These are phyloP conservation scores for Clonostachys rhizophaga DNA, from an alignment of 2,329 filamentous ascomycete genomes.

Conservation along the genomic window DNA sequence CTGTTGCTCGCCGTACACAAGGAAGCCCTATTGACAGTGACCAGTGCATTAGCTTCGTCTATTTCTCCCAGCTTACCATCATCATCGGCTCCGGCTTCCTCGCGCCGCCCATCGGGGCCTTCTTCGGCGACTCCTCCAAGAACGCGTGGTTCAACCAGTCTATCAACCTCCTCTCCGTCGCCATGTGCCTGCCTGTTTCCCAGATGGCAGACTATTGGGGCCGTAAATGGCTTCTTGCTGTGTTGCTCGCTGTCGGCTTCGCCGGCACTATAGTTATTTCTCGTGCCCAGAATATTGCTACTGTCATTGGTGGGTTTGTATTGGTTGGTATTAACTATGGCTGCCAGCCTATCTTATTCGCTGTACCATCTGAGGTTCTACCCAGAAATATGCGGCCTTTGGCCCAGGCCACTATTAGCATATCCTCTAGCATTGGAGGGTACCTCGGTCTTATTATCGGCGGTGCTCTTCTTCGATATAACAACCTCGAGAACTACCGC, in stretches of 20 bases:
- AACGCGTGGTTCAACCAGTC: slow-evolving; percentile 24
- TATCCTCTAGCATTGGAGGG: slow-evolving; percentile 20
- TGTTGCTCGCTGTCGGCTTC: slow-evolving; percentile 22
- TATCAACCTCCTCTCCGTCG: slow-evolving; percentile 27
- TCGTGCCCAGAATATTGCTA: slow-evolving; percentile 22
- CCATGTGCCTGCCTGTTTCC: slow-evolving; percentile 13
- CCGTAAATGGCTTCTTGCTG: slow-evolving; percentile 31
- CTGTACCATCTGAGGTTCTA: slow-evolving; percentile 31
- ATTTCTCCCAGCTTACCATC: not conserved
- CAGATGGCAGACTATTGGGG: slow-evolving; percentile 28
- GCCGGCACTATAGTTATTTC: slow-evolving; percentile 27
- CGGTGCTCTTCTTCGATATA: slow-evolving; percentile 21
- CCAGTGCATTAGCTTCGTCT: not conserved
- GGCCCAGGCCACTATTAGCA: slow-evolving; percentile 24
- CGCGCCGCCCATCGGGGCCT: slow-evolving; percentile 12
- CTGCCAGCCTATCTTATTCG: slow-evolving; percentile 29
- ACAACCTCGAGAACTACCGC: slow-evolving; percentile 23
- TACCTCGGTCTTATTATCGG: slow-evolving; percentile 24
- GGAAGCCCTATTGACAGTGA: too few relatives aligned
- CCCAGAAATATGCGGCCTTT: slow-evolving; percentile 25
- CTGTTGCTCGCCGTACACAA: too few relatives aligned
- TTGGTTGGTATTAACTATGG: slow-evolving; percentile 27
- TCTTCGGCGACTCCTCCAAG: slow-evolving; percentile 12
- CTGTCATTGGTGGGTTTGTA: slow-evolving; percentile 28
- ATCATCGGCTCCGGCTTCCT: not conserved